A percentile compares a stretch with the other conserved stretches of the same genome.
phyloP scores from a whole-genome alignment of 1,139 yeast species.

The Candida sp. region DNA sequence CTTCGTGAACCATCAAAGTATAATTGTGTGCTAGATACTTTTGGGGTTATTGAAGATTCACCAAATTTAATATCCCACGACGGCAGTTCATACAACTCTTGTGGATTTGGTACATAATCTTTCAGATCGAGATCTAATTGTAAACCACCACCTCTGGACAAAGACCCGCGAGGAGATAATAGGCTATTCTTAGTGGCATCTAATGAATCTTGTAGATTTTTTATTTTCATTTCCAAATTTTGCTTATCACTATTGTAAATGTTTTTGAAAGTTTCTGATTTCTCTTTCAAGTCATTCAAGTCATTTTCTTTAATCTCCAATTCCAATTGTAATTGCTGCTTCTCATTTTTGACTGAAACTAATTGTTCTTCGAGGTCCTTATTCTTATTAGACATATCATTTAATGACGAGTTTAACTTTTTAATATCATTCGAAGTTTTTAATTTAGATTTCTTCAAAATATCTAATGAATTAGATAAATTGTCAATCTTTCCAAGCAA shows the following conservation, averaged over 20 bases:
- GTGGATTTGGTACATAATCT: neutral
- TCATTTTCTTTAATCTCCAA: slow-evolving; percentile 24
- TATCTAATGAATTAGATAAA: slow-evolving; percentile 38
- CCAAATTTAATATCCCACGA: slow-evolving; percentile 26
- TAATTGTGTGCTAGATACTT: slow-evolving; percentile 11
- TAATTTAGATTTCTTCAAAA: slow-evolving; percentile 27
- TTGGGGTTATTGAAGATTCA: slow-evolving; percentile 34
- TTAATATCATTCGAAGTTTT: slow-evolving; percentile 28
- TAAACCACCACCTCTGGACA: slow-evolving; percentile 7
- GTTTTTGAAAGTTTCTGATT: slow-evolving; percentile 24
- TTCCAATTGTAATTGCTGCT: slow-evolving; percentile 17
- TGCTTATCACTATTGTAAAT: slow-evolving; percentile 30
- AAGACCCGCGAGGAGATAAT: neutral
- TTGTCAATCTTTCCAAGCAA: slow-evolving; percentile 44
- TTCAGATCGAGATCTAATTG: neutral
- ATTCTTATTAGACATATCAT: slow-evolving; percentile 20
- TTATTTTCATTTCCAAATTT: slow-evolving; percentile 24
- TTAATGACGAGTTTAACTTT: slow-evolving; percentile 16
- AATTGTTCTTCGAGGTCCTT: slow-evolving; percentile 14
- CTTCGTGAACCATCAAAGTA: slow-evolving; percentile 14
- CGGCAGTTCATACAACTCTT: slow-evolving; percentile 4
- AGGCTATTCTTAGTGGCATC: slow-evolving; percentile 11
- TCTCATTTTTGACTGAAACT: slow-evolving; percentile 10
- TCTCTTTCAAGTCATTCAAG: slow-evolving; percentile 22
- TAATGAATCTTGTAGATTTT: slow-evolving; percentile 18